A percentile compares a stretch with the other conserved stretches of the same genome.
phyloP scores from a whole-genome alignment of 2,329 filamentous ascomycete genomes.

The Chrysoporthe deuterocubensis region DNA sequence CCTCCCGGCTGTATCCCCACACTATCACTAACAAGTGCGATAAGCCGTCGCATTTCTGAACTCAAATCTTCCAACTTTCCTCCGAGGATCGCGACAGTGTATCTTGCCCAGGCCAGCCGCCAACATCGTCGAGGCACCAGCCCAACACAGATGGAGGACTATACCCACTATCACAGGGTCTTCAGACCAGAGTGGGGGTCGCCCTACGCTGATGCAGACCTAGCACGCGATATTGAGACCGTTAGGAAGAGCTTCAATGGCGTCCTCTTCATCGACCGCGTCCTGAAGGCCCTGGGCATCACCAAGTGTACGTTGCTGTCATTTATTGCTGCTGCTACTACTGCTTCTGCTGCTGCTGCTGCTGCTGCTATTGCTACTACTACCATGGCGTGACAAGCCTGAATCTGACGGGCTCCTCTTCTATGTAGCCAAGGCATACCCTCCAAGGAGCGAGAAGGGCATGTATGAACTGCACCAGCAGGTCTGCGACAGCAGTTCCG shows the following conservation, averaged over 20 bases:
- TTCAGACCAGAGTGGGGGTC: slow-evolving; percentile 66
- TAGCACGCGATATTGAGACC: slow-evolving; percentile 65
- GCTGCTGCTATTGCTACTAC: no score
- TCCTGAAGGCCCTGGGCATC: slow-evolving; percentile 72
- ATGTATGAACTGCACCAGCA: slow-evolving; percentile 72
- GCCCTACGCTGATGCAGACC: slow-evolving; percentile 61
- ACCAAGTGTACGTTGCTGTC: slow-evolving; percentile 60
- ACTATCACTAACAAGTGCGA: background rate
- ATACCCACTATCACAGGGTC: slow-evolving; percentile 68
- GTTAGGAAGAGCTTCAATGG: slow-evolving; percentile 71
- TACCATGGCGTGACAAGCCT: background rate
- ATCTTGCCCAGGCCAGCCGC: background rate
- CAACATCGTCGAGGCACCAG: background rate
- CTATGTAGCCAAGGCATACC: slow-evolving; percentile 67
- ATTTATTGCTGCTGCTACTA: background rate
- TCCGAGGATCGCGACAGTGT: background rate
- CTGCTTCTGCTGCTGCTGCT: background rate
- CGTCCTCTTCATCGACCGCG: slow-evolving; percentile 77
- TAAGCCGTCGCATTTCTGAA: background rate
- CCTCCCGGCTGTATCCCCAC: no score
- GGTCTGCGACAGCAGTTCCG: slow-evolving; percentile 66
- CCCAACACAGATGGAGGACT: slow-evolving; percentile 59
- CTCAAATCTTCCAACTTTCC: background rate
- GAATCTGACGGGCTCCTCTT: background rate
- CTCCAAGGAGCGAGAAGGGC: slow-evolving; percentile 70